A percentile compares a stretch with the other conserved stretches of the same genome.
Conservation (phyloP, 2,329 filamentous ascomycete genomes). For the Coleophoma cylindrospora region DNA sequence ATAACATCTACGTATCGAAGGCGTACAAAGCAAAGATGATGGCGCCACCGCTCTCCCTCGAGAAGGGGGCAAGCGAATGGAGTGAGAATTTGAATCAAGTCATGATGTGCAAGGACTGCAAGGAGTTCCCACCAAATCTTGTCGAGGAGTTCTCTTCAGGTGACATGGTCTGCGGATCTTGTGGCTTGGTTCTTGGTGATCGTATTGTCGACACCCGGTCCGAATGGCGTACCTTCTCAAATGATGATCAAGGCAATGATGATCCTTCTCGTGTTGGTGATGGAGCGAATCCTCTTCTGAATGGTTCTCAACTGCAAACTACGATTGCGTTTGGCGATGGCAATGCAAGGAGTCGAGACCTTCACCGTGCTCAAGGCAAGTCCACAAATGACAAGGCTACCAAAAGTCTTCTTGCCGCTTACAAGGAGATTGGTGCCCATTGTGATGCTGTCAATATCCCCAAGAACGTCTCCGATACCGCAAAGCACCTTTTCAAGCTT, state of each 20-base stretch:
- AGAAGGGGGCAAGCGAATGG: constrained; percentile 18
- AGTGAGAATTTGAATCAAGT: constrained; percentile 78
- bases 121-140: constrained; percentile 84
- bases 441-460: constrained; percentile 83
- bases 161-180: constrained; percentile 89
- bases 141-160: constrained; percentile 89
- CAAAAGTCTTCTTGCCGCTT: constrained; percentile 72
- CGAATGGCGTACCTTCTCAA: constrained; percentile 98
- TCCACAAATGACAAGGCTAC: constrained; percentile 76
- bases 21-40: constrained; percentile 42
- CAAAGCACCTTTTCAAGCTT: constrained; percentile 93
- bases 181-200: constrained; percentile 84
- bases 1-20: constrained; percentile 38
- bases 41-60: constrained; percentile 26
- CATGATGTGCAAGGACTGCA: constrained; percentile 86
- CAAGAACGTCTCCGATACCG: constrained; percentile 77
- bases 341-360: constrained; percentile 63
- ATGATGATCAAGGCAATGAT: constrained; percentile 94
- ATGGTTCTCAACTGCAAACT: constrained; percentile 85
- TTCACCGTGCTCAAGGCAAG: constrained; percentile 81
- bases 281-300: constrained; percentile 81
- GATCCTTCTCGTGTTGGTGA: constrained; percentile 98
- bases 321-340: constrained; percentile 80
- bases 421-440: constrained; percentile 83
- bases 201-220: constrained; percentile 93